Evolutionary conservation across 2,329 filamentous ascomycete species (phyloP), one percentile per base, ranked within the genome.

Genomic region (Penicillium sp.): DNA sequence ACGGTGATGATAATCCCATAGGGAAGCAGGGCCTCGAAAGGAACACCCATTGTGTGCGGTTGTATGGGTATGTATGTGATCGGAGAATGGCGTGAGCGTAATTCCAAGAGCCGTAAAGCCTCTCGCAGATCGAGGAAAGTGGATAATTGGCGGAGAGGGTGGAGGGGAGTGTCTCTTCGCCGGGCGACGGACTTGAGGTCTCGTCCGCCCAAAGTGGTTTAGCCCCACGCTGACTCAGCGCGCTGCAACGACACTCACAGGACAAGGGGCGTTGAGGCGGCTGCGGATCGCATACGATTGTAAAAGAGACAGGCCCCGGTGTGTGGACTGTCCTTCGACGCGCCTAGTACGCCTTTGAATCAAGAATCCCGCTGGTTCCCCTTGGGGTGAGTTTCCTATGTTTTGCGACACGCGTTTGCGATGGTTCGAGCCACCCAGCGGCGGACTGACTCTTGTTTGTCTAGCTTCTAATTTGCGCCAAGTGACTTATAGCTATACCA

Each of bases 11-110:
- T 84, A 69, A 87, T 82, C 63, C 78, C 84, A 70, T 86, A 87
- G 45, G 84, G 84, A 65, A 87, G 68, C 62, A 87, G 73, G 61
- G 84, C 81, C 76, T 88, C 85, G 71, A 87, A 87, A 42, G 85
- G 85, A 58, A 88, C 82, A 73, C 83, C 83, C 85, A 86, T 86
- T 61, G 60, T 62, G 61, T 53, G 44, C 22, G 48, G 44, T 56
- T 44, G 53, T 41, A 41, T 36, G 34, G 10, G 24, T 48, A 34
- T 39, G 31, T 32, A 41, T 32, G 29, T 21, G 27, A 34, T 38
- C 21, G 22, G 34, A 27, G 24, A 24, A 29, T 41, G 41, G 24
- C 11, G 21, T n/a, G 7, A 38, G 45, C n/a, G 31, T 56, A 40
- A 31, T 41, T 34, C 14, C 41, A 53, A 45, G n/a, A 50, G 36